phyloP scores from a whole-genome alignment of 1,139 yeast genomes.

The Sugiyamaella neomexicana region DNA sequence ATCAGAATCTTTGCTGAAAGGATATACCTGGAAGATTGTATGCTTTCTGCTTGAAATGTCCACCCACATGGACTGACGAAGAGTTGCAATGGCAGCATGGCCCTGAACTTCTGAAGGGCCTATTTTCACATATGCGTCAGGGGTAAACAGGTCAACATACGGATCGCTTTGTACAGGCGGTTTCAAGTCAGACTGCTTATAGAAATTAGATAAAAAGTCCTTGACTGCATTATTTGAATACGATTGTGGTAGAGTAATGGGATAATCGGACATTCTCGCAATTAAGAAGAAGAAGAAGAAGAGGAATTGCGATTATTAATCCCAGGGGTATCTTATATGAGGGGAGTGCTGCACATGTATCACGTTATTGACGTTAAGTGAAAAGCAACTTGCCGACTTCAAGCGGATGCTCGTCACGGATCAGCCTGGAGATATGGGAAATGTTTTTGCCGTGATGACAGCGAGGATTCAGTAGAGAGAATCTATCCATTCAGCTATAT shows the following conservation, averaged over 20 bases:
- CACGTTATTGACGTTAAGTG: not conserved
- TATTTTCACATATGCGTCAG: constrained; percentile 13
- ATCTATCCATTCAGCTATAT: constrained; percentile 5
- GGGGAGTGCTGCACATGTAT: not conserved
- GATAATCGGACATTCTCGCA: constrained; percentile 18
- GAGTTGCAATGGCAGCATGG: constrained; percentile 4
- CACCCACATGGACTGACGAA: constrained; percentile 15
- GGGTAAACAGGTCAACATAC: constrained; percentile 12
- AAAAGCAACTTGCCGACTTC: not conserved
- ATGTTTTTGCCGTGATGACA: too few species aligned
- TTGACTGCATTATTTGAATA: constrained; percentile 13
- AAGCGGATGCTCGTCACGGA: too few species aligned
- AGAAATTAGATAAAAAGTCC: constrained; percentile 15
- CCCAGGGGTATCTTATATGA: not conserved
- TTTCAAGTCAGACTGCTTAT: constrained; percentile 12
- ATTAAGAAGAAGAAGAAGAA: not conserved
- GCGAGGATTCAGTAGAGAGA: not conserved
- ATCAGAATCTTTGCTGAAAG: constrained; percentile 13
- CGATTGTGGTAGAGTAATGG: constrained; percentile 13
- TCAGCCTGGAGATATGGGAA: too few species aligned
- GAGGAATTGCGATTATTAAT: not conserved
- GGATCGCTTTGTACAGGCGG: constrained; percentile 14
- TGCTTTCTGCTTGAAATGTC: constrained; percentile 12
- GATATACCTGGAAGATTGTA: constrained; percentile 14
- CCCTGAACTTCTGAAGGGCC: constrained; percentile 11